Evolutionary conservation across 2,329 filamentous ascomycete species (phyloP), one percentile per base, ranked within the genome.

Genomic region (Fusarium protoensiforme): DNA sequence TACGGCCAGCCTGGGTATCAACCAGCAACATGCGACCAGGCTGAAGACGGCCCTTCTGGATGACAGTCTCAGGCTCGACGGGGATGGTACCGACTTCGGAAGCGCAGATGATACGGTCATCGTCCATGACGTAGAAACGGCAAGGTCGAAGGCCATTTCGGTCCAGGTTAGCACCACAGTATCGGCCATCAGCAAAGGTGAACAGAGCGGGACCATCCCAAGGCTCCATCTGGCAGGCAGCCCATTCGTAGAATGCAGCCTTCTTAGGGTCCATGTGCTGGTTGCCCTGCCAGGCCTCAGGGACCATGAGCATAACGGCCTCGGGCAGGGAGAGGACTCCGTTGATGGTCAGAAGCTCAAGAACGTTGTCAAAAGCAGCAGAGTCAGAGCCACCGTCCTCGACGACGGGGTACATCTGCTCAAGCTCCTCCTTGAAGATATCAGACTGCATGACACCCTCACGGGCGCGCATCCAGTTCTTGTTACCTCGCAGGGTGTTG

Each of bases 381-480:
- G 96, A 98, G 83, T 98, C 96, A 62, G 96, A 98, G 72, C 96
- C 96, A 77, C 96, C 96, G 80, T 98, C 95, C 84, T 98, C 96
- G 62, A 98, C 94, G 77, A 98, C 95, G 27, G 96, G 96, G 82
- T 98, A 98, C 65, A 98, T 90, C 78, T 88, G 85, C 83, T 98
- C 95, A 18, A 98, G 91, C 79, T 98, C 95, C 31, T 97, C 94
- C 72, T 94, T 94, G 81, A 98, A 98, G 63, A 97, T 88, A 75
- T 95, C 92, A 2, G 96, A 98, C 81, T 94, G 93, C 89, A 98
- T 93, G 74, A 98, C 92, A 83, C 96, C 96, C 85, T 98, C 96
- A 80, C 96, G 92, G 71, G 96, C 96, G 77, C 95, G 93, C 96
- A 98, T 98, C 96, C 96, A 98, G 85, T 98, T 98, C 89, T 98